Evolutionary conservation across 495 filamentous ascomycete species (phyloP).

Genomic region (Bathelium albidoporum): DNA sequence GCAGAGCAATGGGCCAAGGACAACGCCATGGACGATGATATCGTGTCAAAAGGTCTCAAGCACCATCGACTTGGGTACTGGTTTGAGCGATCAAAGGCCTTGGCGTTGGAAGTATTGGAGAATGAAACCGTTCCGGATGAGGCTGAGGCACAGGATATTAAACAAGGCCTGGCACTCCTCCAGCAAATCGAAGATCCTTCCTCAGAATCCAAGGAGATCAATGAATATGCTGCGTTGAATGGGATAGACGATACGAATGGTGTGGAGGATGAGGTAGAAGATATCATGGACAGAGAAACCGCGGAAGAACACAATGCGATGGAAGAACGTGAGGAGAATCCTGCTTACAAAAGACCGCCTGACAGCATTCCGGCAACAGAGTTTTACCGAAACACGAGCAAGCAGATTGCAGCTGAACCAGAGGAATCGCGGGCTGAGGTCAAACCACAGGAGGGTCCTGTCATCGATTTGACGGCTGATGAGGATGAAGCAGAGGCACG

Average conservation of each 20-base stretch:
- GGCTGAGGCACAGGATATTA: slow-evolving; percentile 12
- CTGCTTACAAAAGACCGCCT: not conserved
- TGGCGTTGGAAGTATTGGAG: slow-evolving; percentile 14
- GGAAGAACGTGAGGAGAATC: slow-evolving; percentile 5
- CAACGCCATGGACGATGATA: slow-evolving; percentile 28
- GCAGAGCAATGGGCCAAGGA: slow-evolving; percentile 25
- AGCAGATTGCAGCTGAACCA: not conserved
- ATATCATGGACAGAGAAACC: too few species aligned
- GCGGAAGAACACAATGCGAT: not conserved
- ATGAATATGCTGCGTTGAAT: slow-evolving; percentile 7
- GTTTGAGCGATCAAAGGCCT: slow-evolving; percentile 17
- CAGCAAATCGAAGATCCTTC: not conserved
- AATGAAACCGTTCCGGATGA: slow-evolving; percentile 7
- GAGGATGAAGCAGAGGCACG: not conserved
- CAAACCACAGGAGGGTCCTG: not conserved
- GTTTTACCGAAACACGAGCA: not conserved
- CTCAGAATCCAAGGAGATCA: not conserved
- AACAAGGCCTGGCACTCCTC: slow-evolving; percentile 10
- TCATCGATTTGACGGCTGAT: not conserved
- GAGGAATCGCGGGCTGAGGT: too few species aligned
- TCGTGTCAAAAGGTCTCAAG: slow-evolving; percentile 19
- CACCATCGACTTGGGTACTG: slow-evolving; percentile 28
- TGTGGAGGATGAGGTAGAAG: too few species aligned
- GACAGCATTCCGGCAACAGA: not conserved
- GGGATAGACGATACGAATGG: not conserved